Evolutionary conservation across 257 asterid species (phyloP).

Genomic region (Forsythia suspensa): DNA sequence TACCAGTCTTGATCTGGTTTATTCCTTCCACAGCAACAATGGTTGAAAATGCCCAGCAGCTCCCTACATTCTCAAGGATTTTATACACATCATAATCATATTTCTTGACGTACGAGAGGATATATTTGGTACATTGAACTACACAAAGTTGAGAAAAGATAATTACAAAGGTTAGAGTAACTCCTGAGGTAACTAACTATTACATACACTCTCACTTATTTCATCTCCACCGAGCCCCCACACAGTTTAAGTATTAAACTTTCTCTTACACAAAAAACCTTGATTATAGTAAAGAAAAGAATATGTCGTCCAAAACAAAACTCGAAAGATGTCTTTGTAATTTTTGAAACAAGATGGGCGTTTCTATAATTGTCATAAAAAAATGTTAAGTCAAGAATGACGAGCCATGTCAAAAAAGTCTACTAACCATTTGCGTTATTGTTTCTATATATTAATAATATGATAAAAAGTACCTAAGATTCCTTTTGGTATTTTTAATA

Average conservation of each 20-base stretch:
- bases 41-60: conserved; percentile 77
- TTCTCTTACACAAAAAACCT: too few relatives aligned
- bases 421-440: neutral
- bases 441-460: neutral
- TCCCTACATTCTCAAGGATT: conserved; percentile 37
- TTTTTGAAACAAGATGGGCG: neutral
- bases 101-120: neutral
- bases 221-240: too few relatives aligned
- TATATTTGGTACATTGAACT: conserved; percentile 2
- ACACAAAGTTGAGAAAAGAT: neutral
- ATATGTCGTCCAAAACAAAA: neutral
- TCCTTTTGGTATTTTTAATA: neutral
- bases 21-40: conserved; percentile 58
- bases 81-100: neutral
- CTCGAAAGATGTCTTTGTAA: neutral
- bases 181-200: too few relatives aligned
- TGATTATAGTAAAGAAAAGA: neutral
- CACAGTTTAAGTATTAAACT: too few relatives aligned
- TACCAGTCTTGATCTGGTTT: conserved; percentile 47
- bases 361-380: neutral
- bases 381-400: too few relatives aligned
- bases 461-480: neutral
- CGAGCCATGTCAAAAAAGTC: neutral
- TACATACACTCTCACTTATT: too few relatives aligned
- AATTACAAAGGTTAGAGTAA: too few relatives aligned